phyloP scores from a whole-genome alignment of 441 rosid species.

The Adansonia gregorii region DNA sequence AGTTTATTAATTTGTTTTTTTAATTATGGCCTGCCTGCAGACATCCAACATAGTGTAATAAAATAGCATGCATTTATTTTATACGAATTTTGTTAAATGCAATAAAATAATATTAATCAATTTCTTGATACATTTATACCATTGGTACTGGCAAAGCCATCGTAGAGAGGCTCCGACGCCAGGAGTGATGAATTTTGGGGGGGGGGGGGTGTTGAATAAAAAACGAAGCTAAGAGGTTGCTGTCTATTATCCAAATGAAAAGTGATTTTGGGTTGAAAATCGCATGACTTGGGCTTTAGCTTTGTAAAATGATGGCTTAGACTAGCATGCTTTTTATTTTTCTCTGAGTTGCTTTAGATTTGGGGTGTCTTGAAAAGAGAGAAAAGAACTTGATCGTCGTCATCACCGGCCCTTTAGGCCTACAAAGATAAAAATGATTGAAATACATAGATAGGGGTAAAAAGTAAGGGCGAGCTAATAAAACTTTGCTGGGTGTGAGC shows the following conservation, averaged over 20 bases:
- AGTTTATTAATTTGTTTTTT: no score
- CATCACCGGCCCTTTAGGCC: no score
- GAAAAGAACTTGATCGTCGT: conserved; percentile 40
- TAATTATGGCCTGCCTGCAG: background rate
- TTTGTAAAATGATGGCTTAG: background rate
- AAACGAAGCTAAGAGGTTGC: background rate
- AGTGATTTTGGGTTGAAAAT: background rate
- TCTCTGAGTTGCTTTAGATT: conserved; percentile 37
- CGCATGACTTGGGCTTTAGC: background rate
- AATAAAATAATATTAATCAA: no score
- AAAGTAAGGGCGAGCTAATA: no score
- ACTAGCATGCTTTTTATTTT: background rate
- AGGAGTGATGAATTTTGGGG: no score
- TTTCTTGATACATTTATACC: no score
- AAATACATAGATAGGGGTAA: no score
- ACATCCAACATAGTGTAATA: background rate
- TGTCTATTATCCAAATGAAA: background rate
- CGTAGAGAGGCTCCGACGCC: background rate
- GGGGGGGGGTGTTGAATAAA: no score
- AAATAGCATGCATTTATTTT: background rate
- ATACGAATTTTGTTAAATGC: no score
- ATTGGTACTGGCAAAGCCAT: no score
- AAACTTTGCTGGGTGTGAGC: no score
- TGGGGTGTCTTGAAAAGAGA: conserved; percentile 51
- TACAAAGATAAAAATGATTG: no score